Conservation (phyloP, 75 land plant species). For the Picea glauca region DNA sequence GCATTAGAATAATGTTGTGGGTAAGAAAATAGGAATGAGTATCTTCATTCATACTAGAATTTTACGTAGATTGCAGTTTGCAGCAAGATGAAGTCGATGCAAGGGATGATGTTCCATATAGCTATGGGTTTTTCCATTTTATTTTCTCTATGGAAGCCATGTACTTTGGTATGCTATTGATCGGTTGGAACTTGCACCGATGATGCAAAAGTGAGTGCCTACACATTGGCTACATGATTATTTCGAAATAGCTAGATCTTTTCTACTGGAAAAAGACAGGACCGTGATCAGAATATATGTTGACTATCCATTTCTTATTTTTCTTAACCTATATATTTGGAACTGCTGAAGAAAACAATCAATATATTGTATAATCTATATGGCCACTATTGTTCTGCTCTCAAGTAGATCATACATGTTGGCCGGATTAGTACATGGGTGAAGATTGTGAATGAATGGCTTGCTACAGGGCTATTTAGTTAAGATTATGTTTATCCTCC, state of each 20-base stretch:
- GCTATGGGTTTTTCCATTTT: constrained; percentile 96
- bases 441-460: constrained; percentile 82
- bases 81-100: constrained; percentile 36
- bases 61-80: constrained; percentile 42
- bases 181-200: constrained; percentile 85
- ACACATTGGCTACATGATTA: background rate
- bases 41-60: background rate
- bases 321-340: background rate
- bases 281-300: background rate
- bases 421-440: constrained; percentile 99
- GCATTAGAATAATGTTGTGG: background rate
- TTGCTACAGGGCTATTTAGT: constrained; percentile 75
- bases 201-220: constrained; percentile 65
- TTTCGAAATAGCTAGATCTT: background rate
- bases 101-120: constrained; percentile 85
- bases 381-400: background rate
- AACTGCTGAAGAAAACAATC: background rate
- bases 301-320: background rate
- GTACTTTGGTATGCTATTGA: constrained; percentile 96
- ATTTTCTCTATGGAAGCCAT: constrained; percentile 94
- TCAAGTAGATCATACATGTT: constrained; percentile 89
- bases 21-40: background rate
- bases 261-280: background rate
- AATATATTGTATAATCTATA: background rate
- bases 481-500: constrained; percentile 17